Evolutionary conservation across 164 flowering plant genomes (phyloP).

Genomic region (Magnolia sinica): DNA sequence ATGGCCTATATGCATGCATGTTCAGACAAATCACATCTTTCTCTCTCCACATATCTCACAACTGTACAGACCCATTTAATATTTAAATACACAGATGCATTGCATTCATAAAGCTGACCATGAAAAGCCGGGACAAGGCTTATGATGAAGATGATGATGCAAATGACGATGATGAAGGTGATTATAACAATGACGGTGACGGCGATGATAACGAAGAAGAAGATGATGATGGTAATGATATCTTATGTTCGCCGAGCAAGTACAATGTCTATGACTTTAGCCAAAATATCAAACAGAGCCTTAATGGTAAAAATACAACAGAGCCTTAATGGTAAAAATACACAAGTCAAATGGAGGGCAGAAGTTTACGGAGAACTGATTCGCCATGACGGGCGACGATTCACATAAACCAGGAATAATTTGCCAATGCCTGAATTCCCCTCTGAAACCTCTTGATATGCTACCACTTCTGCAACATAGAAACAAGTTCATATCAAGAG

Average conservation of each 20-base stretch:
- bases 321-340: not conserved
- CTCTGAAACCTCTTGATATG: constrained; percentile 98
- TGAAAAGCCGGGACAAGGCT: not conserved
- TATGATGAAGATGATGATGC: not conserved
- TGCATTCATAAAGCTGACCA: not conserved
- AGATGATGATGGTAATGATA: not conserved
- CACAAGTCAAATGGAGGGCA: constrained; percentile 4
- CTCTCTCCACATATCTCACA: too few relatives aligned
- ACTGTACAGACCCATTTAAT: too few relatives aligned
- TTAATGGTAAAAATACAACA: not conserved
- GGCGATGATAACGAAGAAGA: not conserved
- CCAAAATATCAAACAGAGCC: not conserved
- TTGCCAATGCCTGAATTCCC: constrained; percentile 93
- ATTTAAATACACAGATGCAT: not conserved
- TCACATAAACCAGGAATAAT: constrained; percentile 84
- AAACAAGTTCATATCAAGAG: not conserved
- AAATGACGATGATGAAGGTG: not conserved
- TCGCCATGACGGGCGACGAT: constrained; percentile 89
- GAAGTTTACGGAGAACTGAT: constrained; percentile 89
- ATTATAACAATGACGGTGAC: not conserved
- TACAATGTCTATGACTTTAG: not conserved
- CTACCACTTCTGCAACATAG: constrained; percentile 81
- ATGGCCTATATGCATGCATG: not conserved
- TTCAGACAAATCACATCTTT: too few relatives aligned
- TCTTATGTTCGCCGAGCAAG: not conserved